Conservation (phyloP, 768 basidiomycete species). For the Suillus paluster region DNA sequence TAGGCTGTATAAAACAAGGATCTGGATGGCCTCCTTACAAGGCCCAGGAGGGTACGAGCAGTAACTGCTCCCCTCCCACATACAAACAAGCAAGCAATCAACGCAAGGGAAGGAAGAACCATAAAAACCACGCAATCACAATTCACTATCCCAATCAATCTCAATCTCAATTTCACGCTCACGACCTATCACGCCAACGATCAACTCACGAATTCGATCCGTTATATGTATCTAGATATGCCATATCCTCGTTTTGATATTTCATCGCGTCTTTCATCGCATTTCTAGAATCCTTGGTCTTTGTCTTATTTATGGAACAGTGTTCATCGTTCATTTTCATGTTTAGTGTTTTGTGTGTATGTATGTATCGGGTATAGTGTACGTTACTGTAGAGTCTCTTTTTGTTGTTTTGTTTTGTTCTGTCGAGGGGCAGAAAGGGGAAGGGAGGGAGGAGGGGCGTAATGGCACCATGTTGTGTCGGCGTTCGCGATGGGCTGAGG, state of each 20-base stretch:
- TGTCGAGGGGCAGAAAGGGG: constrained; percentile 8
- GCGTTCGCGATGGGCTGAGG: background rate
- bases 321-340: background rate
- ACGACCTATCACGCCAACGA: background rate
- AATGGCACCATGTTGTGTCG: no score
- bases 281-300: constrained; percentile 5
- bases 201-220: background rate
- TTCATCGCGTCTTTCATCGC: no score
- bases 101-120: background rate
- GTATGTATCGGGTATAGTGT: constrained; percentile 7
- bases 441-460: constrained; percentile 12
- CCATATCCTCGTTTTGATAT: constrained; percentile 12
- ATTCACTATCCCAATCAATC: no score
- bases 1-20: constrained; percentile 90
- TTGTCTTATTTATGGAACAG: constrained; percentile 2
- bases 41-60: constrained; percentile 50
- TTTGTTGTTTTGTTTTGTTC: background rate
- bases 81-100: no score
- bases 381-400: constrained; percentile 16
- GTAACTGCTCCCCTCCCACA: constrained; percentile 26
- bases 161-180: no score
- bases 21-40: constrained; percentile 92
- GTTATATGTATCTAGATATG: constrained; percentile 10
- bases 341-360: background rate
- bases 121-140: no score